A percentile compares a stretch with the other conserved stretches of the same genome.
Evolutionary conservation across 2,329 filamentous ascomycete genomes (phyloP).

Genomic region (Fusarium tricinctum): DNA sequence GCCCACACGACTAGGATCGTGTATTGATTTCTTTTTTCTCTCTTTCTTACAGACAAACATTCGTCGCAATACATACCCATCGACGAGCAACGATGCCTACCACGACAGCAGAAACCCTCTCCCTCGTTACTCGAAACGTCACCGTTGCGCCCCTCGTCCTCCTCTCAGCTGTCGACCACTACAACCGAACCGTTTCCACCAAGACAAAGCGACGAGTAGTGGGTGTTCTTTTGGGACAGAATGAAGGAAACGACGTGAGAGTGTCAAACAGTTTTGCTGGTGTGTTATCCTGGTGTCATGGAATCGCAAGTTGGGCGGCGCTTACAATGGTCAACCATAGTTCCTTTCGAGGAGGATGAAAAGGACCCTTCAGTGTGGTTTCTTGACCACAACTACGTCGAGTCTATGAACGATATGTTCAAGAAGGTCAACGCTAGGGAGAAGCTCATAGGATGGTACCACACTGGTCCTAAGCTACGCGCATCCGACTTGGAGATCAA

Average conservation of each 20-base stretch:
- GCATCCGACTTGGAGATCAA: constrained; percentile 99
- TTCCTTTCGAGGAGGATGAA: constrained; percentile 98
- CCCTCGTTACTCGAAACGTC: constrained; percentile 93
- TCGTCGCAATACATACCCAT: constrained; percentile 27
- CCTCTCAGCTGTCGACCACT: constrained; percentile 98
- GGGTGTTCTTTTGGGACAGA: constrained; percentile 93
- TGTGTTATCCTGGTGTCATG: constrained; percentile 57
- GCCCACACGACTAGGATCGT: constrained; percentile 37
- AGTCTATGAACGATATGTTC: constrained; percentile 99
- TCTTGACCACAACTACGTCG: constrained; percentile 98
- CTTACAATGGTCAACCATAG: constrained; percentile 61
- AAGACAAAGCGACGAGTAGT: constrained; percentile 90
- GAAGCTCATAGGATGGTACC: constrained; percentile 99
- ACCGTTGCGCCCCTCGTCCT: constrained; percentile 98
- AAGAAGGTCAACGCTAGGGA: constrained; percentile 99
- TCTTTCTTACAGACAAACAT: constrained; percentile 29
- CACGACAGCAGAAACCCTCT: constrained; percentile 96
- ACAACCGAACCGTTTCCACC: constrained; percentile 91
- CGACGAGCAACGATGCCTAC: constrained; percentile 80
- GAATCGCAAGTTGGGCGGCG: constrained; percentile 15
- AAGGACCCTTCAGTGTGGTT: constrained; percentile 99
- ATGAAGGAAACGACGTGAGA: constrained; percentile 94
- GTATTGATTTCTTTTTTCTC: constrained; percentile 19
- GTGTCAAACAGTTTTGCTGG: constrained; percentile 99
- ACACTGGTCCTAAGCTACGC: constrained; percentile 95